Evolutionary conservation across 2,329 filamentous ascomycete species (phyloP).

Genomic region (Pyrenophora seminiperda): DNA sequence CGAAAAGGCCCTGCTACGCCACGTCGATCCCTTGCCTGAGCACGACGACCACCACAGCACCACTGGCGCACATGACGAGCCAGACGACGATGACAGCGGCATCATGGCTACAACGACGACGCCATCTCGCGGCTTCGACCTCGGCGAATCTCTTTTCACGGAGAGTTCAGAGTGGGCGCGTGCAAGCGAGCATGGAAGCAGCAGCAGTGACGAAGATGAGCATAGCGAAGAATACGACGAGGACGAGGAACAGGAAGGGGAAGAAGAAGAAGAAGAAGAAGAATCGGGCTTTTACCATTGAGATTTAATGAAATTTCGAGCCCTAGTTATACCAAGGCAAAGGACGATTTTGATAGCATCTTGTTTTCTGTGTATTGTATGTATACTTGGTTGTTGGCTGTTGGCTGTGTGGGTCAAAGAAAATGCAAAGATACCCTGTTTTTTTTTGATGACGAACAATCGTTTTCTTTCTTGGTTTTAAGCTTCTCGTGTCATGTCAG

Average conservation of each 20-base stretch:
- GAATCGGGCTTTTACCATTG: slow-evolving; percentile 31
- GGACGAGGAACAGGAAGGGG: slow-evolving; percentile 46
- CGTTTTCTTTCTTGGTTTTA: too few relatives aligned
- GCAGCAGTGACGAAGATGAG: slow-evolving; percentile 29
- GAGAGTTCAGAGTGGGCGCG: slow-evolving; percentile 48
- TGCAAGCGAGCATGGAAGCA: slow-evolving; percentile 34
- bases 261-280: slow-evolving; percentile 44
- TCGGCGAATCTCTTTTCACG: slow-evolving; percentile 34
- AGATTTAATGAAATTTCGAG: slow-evolving; percentile 11
- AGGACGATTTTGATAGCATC: too few relatives aligned
- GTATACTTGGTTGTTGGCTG: slow-evolving; percentile 2
- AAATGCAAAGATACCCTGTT: too few relatives aligned
- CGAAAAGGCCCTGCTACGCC: slow-evolving; percentile 23
- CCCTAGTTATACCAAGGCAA: not conserved
- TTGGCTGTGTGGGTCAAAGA: too few relatives aligned
- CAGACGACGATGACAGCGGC: slow-evolving; percentile 4
- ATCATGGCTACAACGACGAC: slow-evolving; percentile 27
- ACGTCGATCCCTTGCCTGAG: slow-evolving; percentile 44
- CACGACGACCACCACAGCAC: slow-evolving; percentile 30
- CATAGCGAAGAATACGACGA: slow-evolving; percentile 48
- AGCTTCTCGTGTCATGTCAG: too few relatives aligned
- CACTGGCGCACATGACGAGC: not conserved
- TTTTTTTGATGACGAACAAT: too few relatives aligned
- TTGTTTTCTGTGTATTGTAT: too few relatives aligned
- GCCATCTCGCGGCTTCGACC: slow-evolving; percentile 31